Evolutionary conservation across 176 grass and related monocot species (phyloP).

Genomic region (sorghum (Sorghum bicolor)): DNA sequence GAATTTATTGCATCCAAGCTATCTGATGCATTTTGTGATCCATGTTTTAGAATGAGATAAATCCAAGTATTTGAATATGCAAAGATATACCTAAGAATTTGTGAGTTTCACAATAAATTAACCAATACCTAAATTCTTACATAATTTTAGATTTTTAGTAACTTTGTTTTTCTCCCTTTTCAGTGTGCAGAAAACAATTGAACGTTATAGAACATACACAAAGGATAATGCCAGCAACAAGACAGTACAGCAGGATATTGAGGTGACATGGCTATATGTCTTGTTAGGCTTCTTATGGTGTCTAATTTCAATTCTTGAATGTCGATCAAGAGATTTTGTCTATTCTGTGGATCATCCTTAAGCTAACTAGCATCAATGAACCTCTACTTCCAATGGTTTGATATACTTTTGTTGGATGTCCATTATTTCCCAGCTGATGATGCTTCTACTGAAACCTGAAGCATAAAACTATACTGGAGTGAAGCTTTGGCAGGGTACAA

Average conservation of each 20-base stretch:
- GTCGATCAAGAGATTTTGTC: not conserved
- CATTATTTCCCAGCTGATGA: not conserved
- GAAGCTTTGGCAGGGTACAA: not conserved
- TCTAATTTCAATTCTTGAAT: not conserved
- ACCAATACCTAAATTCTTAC: not conserved
- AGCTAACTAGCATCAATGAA: not conserved
- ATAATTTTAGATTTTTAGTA: not conserved
- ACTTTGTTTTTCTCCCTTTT: not conserved
- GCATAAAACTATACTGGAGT: not conserved
- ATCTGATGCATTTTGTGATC: not conserved
- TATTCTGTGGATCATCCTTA: not conserved
- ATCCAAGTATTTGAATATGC: not conserved
- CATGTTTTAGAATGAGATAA: not conserved
- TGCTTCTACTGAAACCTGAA: conserved; percentile 13
- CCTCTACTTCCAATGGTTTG: not conserved
- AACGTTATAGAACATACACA: conserved; percentile 50
- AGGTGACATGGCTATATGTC: conserved; percentile 38
- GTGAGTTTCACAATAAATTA: not conserved
- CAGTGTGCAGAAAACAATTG: conserved; percentile 63
- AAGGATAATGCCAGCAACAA: conserved; percentile 47
- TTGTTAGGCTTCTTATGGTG: not conserved
- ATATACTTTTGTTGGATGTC: not conserved
- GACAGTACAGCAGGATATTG: conserved; percentile 45
- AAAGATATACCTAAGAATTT: not conserved
- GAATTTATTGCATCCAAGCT: not conserved